Evolutionary conservation across 1,139 yeast species (phyloP).

Genomic region (Sugiyamaella novakii): DNA sequence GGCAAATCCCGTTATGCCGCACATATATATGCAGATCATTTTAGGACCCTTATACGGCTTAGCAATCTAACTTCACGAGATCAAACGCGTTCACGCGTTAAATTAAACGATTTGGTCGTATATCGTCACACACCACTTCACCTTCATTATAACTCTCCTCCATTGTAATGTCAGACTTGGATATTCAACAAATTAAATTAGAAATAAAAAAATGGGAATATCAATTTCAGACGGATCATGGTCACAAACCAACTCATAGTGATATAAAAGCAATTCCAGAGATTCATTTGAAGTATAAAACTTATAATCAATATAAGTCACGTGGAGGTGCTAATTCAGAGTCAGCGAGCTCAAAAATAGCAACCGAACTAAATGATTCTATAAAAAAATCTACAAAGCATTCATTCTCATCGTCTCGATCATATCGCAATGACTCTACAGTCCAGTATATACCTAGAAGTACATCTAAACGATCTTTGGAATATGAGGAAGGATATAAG

Average conservation of each 20-base stretch:
- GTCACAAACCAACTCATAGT: conserved; percentile 53
- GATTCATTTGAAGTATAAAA: conserved; percentile 49
- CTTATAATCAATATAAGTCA: conserved; percentile 45
- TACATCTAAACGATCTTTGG: conserved; percentile 8
- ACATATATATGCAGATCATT: neutral
- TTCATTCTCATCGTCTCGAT: conserved; percentile 1
- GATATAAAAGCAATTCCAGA: conserved; percentile 55
- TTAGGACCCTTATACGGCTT: conserved; percentile 8
- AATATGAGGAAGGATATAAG: conserved; percentile 13
- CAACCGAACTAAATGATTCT: no score
- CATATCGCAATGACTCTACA: conserved; percentile 2
- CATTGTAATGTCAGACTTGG: neutral
- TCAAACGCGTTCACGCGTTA: neutral
- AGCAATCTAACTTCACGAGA: neutral
- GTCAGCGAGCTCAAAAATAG: no score
- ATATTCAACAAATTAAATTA: conserved; percentile 29
- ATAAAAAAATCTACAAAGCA: no score
- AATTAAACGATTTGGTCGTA: no score
- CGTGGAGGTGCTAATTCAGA: no score
- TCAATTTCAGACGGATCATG: conserved; percentile 47
- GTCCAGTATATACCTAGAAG: conserved; percentile 5
- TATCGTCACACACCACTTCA: neutral
- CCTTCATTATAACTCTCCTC: neutral
- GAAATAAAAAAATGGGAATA: conserved; percentile 69
- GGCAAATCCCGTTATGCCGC: conserved; percentile 7